Evolutionary conservation across 805 yeast species (phyloP).

Genomic region (Wickerhamomyces pijperi): DNA sequence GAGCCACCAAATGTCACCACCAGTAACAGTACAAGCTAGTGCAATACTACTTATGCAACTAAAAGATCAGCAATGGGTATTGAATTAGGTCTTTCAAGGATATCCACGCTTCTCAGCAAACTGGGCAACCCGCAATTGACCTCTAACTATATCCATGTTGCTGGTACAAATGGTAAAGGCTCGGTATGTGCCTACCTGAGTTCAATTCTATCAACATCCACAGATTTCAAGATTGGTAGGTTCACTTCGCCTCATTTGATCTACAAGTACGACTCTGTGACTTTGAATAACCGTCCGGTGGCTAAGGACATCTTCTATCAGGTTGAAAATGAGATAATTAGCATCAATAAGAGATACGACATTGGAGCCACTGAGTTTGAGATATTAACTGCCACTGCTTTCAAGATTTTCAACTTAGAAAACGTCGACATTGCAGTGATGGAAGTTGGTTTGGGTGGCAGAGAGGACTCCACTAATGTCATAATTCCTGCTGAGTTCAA

Average conservation of each 20-base stretch:
- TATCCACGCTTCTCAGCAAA: slow-evolving; percentile 29
- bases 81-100: slow-evolving; percentile 47
- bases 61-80: no score
- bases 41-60: no score
- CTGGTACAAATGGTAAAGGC: slow-evolving; percentile 97
- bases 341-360: slow-evolving; percentile 25
- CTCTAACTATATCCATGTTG: slow-evolving; percentile 72
- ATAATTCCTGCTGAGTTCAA: slow-evolving; percentile 21
- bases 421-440: slow-evolving; percentile 65
- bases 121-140: slow-evolving; percentile 62
- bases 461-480: slow-evolving; percentile 82
- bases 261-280: slow-evolving; percentile 63
- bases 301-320: slow-evolving; percentile 31
- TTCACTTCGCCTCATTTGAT: slow-evolving; percentile 86
- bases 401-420: slow-evolving; percentile 52
- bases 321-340: slow-evolving; percentile 31
- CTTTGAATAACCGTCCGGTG: slow-evolving; percentile 51
- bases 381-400: slow-evolving; percentile 73
- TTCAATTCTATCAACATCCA: slow-evolving; percentile 41
- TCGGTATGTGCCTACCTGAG: slow-evolving; percentile 79
- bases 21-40: no score
- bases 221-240: slow-evolving; percentile 45
- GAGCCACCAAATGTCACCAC: no score
- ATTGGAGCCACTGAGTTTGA: slow-evolving; percentile 85
- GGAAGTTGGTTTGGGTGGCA: slow-evolving; percentile 95